Conservation (phyloP, 345 rosid species). For the Euphorbia peplus region DNA sequence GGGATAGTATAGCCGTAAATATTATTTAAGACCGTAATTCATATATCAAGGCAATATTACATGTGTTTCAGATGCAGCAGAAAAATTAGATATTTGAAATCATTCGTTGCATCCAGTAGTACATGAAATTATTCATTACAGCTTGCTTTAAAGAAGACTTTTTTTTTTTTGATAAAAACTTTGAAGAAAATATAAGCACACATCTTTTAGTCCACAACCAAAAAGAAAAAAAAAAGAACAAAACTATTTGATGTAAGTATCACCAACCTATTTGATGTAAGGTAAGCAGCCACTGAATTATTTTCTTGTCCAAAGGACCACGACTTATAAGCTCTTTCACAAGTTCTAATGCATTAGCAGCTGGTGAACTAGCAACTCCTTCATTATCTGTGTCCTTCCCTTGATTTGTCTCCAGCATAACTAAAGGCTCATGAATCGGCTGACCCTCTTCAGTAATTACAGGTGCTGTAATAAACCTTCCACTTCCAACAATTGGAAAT, state of each 20-base stretch:
- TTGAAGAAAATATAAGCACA: not conserved
- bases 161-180: no score
- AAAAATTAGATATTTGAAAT: not conserved
- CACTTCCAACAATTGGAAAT: conserved; percentile 88
- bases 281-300: conserved; percentile 82
- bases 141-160: not conserved
- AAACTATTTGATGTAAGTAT: conserved; percentile 2
- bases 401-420: conserved; percentile 60
- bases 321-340: conserved; percentile 45
- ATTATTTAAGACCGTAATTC: not conserved
- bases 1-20: not conserved
- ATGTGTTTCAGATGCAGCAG: not conserved
- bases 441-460: conserved; percentile 77
- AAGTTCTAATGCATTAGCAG: conserved; percentile 36
- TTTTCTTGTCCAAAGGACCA: conserved; percentile 72
- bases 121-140: not conserved
- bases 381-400: conserved; percentile 29
- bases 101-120: not conserved
- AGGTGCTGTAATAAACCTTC: conserved; percentile 84
- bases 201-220: conserved; percentile 8
- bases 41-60: not conserved
- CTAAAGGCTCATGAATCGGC: conserved; percentile 79
- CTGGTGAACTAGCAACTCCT: conserved; percentile 13
- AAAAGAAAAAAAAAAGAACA: not conserved
- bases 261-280: conserved; percentile 92